phyloP scores from a whole-genome alignment of 805 yeast genomes.

The Pichia thaimueangensis region DNA sequence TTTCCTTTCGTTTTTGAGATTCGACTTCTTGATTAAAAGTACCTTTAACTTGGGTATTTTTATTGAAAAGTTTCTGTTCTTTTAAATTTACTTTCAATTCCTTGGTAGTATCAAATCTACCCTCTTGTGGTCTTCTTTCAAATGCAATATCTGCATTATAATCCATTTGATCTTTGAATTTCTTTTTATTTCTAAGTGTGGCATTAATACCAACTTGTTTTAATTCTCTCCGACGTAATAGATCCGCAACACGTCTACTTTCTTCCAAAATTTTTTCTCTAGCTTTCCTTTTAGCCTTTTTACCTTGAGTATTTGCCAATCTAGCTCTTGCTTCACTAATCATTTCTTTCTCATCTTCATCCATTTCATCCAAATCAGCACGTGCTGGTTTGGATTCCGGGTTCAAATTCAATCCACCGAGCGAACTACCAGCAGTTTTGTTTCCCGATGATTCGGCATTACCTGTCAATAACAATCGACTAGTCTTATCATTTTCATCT shows the following conservation, averaged over 20 bases:
- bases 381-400: constrained; percentile 76
- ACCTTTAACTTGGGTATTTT: constrained; percentile 39
- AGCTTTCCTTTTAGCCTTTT: constrained; percentile 85
- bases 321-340: constrained; percentile 91
- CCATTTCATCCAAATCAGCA: constrained; percentile 74
- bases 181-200: constrained; percentile 44
- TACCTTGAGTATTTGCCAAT: constrained; percentile 87
- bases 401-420: constrained; percentile 57
- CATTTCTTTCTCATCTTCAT: constrained; percentile 89
- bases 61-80: constrained; percentile 38
- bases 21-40: constrained; percentile 34
- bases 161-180: constrained; percentile 59
- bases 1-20: constrained; percentile 22
- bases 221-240: constrained; percentile 76
- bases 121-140: constrained; percentile 61
- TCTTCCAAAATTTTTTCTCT: constrained; percentile 80
- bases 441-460: constrained; percentile 11
- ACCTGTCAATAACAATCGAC: constrained; percentile 19
- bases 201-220: constrained; percentile 69
- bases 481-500: constrained; percentile 13
- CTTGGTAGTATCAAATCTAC: constrained; percentile 60
- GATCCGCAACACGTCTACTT: constrained; percentile 62
- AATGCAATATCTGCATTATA: constrained; percentile 80
- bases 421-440: constrained; percentile 14
- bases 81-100: constrained; percentile 34